Evolutionary conservation across 2,329 filamentous ascomycete genomes (phyloP).

Genomic region (Magnaporthiopsis incrustans): DNA sequence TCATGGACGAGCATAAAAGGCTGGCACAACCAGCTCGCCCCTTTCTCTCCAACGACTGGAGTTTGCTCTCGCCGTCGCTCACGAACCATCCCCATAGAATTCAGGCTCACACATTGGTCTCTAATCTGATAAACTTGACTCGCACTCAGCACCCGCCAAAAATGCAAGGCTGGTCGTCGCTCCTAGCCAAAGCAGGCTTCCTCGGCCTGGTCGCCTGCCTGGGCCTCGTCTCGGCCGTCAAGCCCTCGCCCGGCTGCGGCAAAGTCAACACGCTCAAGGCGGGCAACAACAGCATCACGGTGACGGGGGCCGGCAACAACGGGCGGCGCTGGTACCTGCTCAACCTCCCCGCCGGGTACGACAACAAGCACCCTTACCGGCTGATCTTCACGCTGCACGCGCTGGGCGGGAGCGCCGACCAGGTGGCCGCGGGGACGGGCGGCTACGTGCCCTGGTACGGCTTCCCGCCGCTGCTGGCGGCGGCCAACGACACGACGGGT

Average conservation of each 20-base stretch:
- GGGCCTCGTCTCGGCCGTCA: background rate
- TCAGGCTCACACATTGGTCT: background rate
- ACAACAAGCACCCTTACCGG: conserved; percentile 27
- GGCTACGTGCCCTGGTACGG: conserved; percentile 27
- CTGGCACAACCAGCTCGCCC: too few relatives aligned
- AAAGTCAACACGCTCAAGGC: background rate
- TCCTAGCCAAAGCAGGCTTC: background rate
- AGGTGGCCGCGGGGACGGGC: conserved; percentile 25
- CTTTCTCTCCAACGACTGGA: background rate
- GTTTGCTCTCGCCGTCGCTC: too few relatives aligned
- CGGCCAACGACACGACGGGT: conserved; percentile 16
- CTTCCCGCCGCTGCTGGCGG: conserved; percentile 21
- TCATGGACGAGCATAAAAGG: background rate
- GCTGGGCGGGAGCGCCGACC: conserved; percentile 28
- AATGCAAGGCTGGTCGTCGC: background rate
- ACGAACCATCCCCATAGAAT: too few relatives aligned
- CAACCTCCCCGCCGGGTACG: conserved; percentile 18
- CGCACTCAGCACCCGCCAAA: background rate
- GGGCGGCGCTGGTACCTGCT: background rate
- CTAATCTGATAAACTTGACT: background rate
- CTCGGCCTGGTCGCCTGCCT: conserved; percentile 5
- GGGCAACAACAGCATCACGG: background rate
- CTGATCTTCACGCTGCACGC: conserved; percentile 36
- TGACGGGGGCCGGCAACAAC: background rate
- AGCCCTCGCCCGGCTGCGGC: conserved; percentile 1